Percentiles rank a stretch among this genome's conserved stretches.
Evolutionary conservation across 2,329 filamentous ascomycete genomes (phyloP).

Genomic region (Arachnomyces sp.): DNA sequence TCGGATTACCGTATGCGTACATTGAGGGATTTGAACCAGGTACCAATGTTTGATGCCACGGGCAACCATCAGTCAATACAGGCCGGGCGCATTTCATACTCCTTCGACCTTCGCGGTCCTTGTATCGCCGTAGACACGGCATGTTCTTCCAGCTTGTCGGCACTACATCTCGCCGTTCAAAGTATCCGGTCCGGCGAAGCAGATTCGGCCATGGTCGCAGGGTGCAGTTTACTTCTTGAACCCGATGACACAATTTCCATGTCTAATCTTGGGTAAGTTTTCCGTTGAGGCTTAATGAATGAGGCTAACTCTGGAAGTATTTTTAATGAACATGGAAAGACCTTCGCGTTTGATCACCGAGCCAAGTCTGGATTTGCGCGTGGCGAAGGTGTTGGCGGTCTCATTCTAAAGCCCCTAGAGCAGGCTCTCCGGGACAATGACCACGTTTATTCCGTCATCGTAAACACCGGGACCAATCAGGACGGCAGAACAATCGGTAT

Average conservation of each 20-base stretch:
- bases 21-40: not conserved
- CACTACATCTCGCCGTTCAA: conserved; percentile 6
- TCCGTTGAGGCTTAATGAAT: not conserved
- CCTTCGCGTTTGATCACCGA: conserved; percentile 21
- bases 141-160: conserved; percentile 6
- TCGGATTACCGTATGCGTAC: conserved; percentile 4
- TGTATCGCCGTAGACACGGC: conserved; percentile 6
- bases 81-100: conserved; percentile 3
- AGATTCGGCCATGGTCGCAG: conserved; percentile 18
- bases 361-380: conserved; percentile 24
- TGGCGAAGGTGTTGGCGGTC: conserved; percentile 27
- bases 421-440: conserved; percentile 29
- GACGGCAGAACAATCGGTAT: conserved; percentile 27
- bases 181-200: conserved; percentile 9
- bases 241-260: conserved; percentile 21
- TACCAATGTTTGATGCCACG: conserved; percentile 12
- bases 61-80: conserved; percentile 9
- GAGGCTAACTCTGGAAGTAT: too few relatives aligned
- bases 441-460: conserved; percentile 28
- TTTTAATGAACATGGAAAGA: too few relatives aligned
- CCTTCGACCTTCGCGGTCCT: conserved; percentile 15
- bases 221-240: conserved; percentile 19
- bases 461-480: conserved; percentile 27
- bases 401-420: conserved; percentile 28
- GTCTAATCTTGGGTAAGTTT: conserved; percentile 18